These are phyloP conservation scores for Acer negundo DNA, from an alignment of 345 rosid species.

Conservation along the genomic window DNA sequence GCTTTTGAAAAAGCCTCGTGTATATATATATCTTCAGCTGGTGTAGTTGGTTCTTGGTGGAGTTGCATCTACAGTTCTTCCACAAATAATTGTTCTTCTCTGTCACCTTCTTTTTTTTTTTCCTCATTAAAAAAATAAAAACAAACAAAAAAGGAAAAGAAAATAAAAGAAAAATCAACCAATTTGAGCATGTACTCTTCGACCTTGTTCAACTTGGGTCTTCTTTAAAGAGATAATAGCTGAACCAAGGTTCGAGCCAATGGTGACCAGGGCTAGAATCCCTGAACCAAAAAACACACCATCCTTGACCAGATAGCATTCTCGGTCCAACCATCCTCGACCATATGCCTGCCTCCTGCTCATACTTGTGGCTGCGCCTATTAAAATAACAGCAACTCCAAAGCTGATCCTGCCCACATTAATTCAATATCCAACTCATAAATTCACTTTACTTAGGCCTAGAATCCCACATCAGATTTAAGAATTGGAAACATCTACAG, in stretches of 20 bases:
- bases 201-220: conserved; percentile 22
- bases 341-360: conserved; percentile 66
- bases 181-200: conserved; percentile 35
- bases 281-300: conserved; percentile 64
- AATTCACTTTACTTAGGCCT: conserved; percentile 1
- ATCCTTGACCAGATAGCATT: conserved; percentile 67
- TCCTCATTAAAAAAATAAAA: neutral
- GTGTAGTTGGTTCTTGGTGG: conserved; percentile 25
- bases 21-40: neutral
- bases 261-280: conserved; percentile 37
- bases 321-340: conserved; percentile 69
- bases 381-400: conserved; percentile 46
- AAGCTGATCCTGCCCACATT: conserved; percentile 56
- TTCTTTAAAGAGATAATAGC: conserved; percentile 23
- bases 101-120: neutral
- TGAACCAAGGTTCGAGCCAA: conserved; percentile 39
- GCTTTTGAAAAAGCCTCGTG: no score
- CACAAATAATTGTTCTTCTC: neutral
- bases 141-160: neutral
- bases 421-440: neutral
- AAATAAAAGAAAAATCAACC: conserved; percentile 10
- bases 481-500: conserved; percentile 18
- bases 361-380: conserved; percentile 70
- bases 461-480: conserved; percentile 6
- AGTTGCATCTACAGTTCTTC: conserved; percentile 1